These are phyloP conservation scores for Sorghum bicolor DNA, from an alignment of 176 grass and related monocot species.

Conservation along the genomic window DNA sequence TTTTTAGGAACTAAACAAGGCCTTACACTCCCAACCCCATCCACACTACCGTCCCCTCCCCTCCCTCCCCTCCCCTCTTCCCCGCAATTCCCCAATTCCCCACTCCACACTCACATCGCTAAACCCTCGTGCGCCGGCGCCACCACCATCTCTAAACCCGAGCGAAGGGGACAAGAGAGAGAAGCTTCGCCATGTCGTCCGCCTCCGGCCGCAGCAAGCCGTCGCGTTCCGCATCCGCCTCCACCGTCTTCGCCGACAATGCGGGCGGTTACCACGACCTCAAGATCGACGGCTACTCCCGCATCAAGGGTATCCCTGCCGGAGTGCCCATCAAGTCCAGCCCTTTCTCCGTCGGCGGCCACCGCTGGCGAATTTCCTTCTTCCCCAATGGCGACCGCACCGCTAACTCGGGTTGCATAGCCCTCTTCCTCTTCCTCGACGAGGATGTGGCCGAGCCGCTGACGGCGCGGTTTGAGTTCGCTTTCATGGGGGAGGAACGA, in stretches of 20 bases:
- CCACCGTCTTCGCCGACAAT: background rate
- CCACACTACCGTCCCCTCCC: background rate
- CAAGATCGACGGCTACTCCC: slow-evolving; percentile 7
- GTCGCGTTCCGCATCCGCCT: background rate
- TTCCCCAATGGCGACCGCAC: slow-evolving; percentile 10
- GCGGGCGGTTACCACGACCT: background rate
- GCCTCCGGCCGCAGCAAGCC: background rate
- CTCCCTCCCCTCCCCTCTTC: background rate
- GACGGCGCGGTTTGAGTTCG: slow-evolving; percentile 4
- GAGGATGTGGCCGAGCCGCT: background rate
- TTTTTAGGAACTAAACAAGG: no score
- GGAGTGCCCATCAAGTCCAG: background rate
- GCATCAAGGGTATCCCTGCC: background rate
- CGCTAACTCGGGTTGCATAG: background rate
- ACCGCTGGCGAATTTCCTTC: slow-evolving; percentile 9
- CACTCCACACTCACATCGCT: background rate
- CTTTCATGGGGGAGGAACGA: slow-evolving; percentile 7
- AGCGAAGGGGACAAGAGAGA: background rate
- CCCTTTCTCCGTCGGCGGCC: background rate
- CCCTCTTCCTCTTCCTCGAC: slow-evolving; percentile 13
- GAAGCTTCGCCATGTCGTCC: background rate
- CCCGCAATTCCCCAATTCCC: background rate
- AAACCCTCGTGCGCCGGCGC: background rate
- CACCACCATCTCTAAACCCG: no score
- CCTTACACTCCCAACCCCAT: no score